Conservation (phyloP, 1,284 basidiomycete genomes). For the Singerocomus rubriflavus region DNA sequence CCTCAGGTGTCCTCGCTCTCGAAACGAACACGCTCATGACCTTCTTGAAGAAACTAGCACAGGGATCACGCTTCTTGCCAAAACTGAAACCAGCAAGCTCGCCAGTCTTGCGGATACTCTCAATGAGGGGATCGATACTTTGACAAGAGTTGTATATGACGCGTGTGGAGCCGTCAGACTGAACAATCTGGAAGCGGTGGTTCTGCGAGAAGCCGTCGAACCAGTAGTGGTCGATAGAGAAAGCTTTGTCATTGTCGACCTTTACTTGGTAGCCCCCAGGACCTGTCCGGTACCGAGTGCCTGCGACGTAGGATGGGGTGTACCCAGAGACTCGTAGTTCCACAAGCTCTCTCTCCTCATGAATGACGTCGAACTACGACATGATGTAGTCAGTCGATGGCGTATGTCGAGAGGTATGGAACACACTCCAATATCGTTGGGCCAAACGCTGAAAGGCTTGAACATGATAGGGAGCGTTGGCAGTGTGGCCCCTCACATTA, state of each 20-base stretch:
- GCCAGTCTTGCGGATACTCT: conserved; percentile 27
- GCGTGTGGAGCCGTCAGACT: conserved; percentile 18
- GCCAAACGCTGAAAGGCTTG: conserved; percentile 30
- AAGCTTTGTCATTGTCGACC: conserved; percentile 13
- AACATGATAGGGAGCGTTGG: conserved; percentile 9
- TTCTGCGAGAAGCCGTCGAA: conserved; percentile 34
- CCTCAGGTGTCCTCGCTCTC: not conserved
- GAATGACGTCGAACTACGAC: conserved; percentile 28
- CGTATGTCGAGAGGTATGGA: not conserved
- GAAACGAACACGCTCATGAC: conserved; percentile 32
- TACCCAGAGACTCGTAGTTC: conserved; percentile 27
- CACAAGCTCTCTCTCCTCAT: conserved; percentile 29
- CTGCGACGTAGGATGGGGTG: conserved; percentile 32
- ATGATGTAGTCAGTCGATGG: conserved; percentile 2
- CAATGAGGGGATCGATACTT: conserved; percentile 27
- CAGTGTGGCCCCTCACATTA: too few species aligned
- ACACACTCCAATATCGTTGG: conserved; percentile 29
- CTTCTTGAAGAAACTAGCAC: conserved; percentile 31
- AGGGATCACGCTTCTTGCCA: conserved; percentile 32
- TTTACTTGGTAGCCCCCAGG: conserved; percentile 28
- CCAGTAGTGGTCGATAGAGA: conserved; percentile 27
- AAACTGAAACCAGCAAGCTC: conserved; percentile 19
- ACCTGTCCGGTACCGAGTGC: conserved; percentile 29
- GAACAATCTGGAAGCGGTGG: conserved; percentile 33
- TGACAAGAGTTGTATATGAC: conserved; percentile 31